These are phyloP conservation scores for Melaleuca alternifolia DNA, from an alignment of 345 rosid species.

Conservation along the genomic window DNA sequence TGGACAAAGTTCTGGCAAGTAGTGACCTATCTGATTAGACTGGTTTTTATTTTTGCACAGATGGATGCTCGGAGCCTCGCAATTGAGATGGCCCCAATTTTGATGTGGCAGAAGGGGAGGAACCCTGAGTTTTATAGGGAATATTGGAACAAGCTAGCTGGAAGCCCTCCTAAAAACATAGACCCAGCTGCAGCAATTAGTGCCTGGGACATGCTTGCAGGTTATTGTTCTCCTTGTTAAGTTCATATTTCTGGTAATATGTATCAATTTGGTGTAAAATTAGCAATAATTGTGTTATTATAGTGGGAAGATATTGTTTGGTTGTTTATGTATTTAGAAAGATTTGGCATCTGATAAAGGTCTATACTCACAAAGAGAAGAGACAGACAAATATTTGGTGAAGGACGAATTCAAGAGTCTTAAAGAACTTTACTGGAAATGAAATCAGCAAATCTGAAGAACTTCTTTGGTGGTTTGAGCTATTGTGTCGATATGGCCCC, in stretches of 20 bases:
- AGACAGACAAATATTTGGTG: neutral
- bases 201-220: slow-evolving; percentile 84
- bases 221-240: slow-evolving; percentile 11
- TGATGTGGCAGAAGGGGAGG: slow-evolving; percentile 76
- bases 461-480: neutral
- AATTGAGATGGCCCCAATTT: slow-evolving; percentile 75
- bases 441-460: neutral
- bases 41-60: slow-evolving; percentile 21
- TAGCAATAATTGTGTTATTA: neutral
- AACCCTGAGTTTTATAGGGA: slow-evolving; percentile 55
- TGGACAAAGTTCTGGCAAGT: neutral
- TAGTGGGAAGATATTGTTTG: neutral
- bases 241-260: neutral
- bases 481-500: neutral
- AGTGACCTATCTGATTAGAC: neutral
- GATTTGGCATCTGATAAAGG: neutral
- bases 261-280: neutral
- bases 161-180: slow-evolving; percentile 29
- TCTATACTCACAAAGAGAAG: neutral
- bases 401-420: neutral
- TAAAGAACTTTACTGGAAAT: neutral
- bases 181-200: slow-evolving; percentile 35
- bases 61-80: slow-evolving; percentile 89
- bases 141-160: slow-evolving; percentile 57
- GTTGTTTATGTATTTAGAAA: neutral